Evolutionary conservation across 257 asterid genomes (phyloP).

Genomic region (Lavandula angustifolia): DNA sequence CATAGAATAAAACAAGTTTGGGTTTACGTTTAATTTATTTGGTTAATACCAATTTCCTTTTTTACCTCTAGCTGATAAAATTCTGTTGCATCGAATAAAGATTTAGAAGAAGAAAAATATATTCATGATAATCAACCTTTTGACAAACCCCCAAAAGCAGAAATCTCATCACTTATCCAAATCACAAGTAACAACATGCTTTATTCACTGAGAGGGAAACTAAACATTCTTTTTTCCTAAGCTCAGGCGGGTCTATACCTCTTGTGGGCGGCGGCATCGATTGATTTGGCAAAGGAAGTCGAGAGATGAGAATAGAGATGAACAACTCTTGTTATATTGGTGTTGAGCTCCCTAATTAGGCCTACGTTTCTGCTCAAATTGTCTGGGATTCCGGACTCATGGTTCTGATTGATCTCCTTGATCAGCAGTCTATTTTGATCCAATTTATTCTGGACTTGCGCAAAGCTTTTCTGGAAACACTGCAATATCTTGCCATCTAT

Average conservation of each 20-base stretch:
- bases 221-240: no score
- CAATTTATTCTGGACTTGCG: constrained; percentile 72
- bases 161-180: no score
- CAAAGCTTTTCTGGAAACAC: constrained; percentile 81
- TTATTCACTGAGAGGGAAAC: no score
- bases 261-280: constrained; percentile 58
- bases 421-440: constrained; percentile 84
- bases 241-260: constrained; percentile 61
- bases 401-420: constrained; percentile 84
- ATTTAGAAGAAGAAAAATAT: no score
- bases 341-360: constrained; percentile 75
- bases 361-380: constrained; percentile 83
- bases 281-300: constrained; percentile 56
- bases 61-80: no score
- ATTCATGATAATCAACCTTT: constrained; percentile 37
- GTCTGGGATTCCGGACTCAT: constrained; percentile 83
- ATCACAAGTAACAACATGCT: no score
- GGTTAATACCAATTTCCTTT: no score
- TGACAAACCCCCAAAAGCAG: constrained; percentile 52
- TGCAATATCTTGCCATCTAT: constrained; percentile 70
- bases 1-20: no score
- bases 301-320: constrained; percentile 84
- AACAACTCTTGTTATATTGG: constrained; percentile 80
- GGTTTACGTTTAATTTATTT: no score
- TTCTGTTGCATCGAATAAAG: no score